Conservation (phyloP, 768 basidiomycete species). For the Lactarius trivialis region DNA sequence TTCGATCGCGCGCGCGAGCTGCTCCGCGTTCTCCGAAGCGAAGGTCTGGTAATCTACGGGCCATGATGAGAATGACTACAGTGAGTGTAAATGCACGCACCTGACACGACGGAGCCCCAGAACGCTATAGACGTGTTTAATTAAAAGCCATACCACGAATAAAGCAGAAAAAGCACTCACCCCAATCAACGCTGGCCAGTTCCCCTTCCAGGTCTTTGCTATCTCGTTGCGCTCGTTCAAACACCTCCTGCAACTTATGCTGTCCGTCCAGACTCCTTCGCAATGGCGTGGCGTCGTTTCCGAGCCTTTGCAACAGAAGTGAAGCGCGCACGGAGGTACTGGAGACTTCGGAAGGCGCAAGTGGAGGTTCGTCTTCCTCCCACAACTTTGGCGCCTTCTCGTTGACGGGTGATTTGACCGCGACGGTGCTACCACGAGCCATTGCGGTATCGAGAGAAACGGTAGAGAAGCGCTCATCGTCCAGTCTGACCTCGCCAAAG, state of each 20-base stretch:
- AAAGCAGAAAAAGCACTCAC: conserved; percentile 35
- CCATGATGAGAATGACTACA: conserved; percentile 9
- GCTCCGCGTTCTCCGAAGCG: conserved; percentile 69
- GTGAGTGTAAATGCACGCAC: conserved; percentile 34
- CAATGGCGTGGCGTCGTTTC: conserved; percentile 34
- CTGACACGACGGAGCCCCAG: conserved; percentile 92
- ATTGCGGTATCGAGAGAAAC: conserved; percentile 35
- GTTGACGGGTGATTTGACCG: conserved; percentile 26
- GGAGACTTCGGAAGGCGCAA: conserved; percentile 54
- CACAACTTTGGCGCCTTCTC: conserved; percentile 26
- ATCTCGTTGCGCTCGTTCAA: conserved; percentile 59
- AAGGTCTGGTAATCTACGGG: conserved; percentile 78
- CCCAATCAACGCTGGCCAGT: conserved; percentile 62
- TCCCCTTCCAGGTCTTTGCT: conserved; percentile 33
- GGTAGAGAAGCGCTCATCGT: conserved; percentile 54
- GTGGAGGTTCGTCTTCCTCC: conserved; percentile 30
- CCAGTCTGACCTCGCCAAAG: conserved; percentile 53
- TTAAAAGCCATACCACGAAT: conserved; percentile 5
- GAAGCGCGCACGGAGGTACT: conserved; percentile 46
- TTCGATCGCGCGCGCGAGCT: conserved; percentile 85
- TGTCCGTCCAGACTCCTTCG: conserved; percentile 56
- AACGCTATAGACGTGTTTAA: conserved; percentile 51
- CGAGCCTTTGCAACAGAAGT: conserved; percentile 50
- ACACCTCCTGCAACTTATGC: conserved; percentile 70
- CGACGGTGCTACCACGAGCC: conserved; percentile 28